These are phyloP conservation scores for Zygnema circumcarinatum DNA, from an alignment of 139 green algal genomes.

Conservation along the genomic window DNA sequence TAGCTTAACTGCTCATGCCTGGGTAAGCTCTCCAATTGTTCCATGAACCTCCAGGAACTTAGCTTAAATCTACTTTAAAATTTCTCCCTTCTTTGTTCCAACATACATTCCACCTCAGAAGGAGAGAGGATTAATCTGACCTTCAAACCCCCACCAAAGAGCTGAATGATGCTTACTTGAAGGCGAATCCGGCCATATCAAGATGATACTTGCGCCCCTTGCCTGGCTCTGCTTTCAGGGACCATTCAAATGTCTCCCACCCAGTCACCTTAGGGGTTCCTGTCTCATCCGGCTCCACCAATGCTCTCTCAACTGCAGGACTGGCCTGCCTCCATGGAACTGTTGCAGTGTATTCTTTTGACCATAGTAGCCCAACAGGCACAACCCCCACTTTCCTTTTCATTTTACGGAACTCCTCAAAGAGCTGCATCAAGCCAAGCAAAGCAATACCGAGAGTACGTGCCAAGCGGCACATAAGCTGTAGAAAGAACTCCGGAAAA, in stretches of 20 bases:
- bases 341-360: neutral
- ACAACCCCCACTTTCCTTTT: constrained; percentile 37
- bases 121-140: too few relatives aligned
- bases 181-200: constrained; percentile 43
- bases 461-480: too few relatives aligned
- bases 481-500: too few relatives aligned
- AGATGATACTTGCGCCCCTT: constrained; percentile 16
- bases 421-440: constrained; percentile 27
- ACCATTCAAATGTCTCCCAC: constrained; percentile 47
- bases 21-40: too few relatives aligned
- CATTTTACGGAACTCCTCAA: constrained; percentile 34
- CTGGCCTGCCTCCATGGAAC: neutral
- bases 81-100: too few relatives aligned
- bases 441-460: too few relatives aligned
- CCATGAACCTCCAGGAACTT: too few relatives aligned
- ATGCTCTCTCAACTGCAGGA: constrained; percentile 23
- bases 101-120: too few relatives aligned
- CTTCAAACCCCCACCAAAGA: too few relatives aligned
- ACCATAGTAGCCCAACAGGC: constrained; percentile 35
- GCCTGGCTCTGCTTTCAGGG: constrained; percentile 7
- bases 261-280: constrained; percentile 17
- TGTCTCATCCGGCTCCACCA: constrained; percentile 15
- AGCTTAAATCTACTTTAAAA: too few relatives aligned
- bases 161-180: constrained; percentile 44
- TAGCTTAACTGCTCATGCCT: too few relatives aligned